Evolutionary conservation across 164 flowering plant genomes (phyloP).

Genomic region (Hamamelis virginiana): DNA sequence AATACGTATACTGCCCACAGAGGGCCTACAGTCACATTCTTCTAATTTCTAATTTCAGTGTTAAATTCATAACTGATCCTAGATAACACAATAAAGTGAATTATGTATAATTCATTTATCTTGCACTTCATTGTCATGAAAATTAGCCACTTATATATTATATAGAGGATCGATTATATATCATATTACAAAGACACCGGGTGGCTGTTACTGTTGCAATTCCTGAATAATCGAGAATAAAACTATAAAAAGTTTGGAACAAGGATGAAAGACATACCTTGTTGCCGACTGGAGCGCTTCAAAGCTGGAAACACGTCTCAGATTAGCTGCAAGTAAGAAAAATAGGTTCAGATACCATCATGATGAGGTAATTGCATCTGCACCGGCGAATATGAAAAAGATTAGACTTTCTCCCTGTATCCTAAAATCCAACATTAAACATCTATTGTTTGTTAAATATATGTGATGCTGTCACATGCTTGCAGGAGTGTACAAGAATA

Average conservation of each 20-base stretch:
- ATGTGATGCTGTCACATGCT: neutral
- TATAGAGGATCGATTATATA: neutral
- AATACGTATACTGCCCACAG: no score
- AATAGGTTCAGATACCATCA: constrained; percentile 10
- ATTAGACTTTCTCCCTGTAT: neutral
- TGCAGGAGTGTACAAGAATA: neutral
- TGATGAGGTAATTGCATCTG: neutral
- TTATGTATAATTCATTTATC: neutral
- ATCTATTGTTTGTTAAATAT: neutral
- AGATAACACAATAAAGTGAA: neutral
- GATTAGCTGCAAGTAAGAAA: constrained; percentile 59
- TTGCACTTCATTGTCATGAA: neutral
- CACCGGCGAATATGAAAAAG: no score
- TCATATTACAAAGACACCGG: neutral
- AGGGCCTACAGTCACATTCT: no score
- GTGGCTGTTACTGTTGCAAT: neutral
- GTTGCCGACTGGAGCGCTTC: constrained; percentile 89
- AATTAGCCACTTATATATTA: neutral
- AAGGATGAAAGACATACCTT: constrained; percentile 44
- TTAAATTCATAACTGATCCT: no score
- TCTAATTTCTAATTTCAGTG: no score
- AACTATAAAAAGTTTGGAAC: constrained; percentile 3
- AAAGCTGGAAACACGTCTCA: constrained; percentile 91
- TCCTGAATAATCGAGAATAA: neutral
- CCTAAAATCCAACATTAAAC: neutral